Evolutionary conservation across 2,329 filamentous ascomycete species (phyloP).

Genomic region (Aspergillus intermedius): DNA sequence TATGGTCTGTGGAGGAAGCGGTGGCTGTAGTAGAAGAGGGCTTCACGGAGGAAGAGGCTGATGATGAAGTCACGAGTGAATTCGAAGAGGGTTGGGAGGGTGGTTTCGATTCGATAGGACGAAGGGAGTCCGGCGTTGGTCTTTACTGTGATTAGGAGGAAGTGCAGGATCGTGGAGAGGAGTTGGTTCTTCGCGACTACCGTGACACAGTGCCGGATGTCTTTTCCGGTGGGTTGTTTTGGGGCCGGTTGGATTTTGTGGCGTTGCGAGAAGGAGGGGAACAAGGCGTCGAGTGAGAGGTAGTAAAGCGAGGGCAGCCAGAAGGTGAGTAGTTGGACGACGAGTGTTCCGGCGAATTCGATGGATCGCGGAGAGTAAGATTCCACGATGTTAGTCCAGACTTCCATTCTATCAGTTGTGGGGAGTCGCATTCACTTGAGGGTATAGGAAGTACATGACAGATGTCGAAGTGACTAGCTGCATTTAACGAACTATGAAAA

Average conservation of each 20-base stretch:
- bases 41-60: slow-evolving; percentile 42
- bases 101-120: slow-evolving; percentile 35
- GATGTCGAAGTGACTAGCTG: too few species aligned
- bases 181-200: slow-evolving; percentile 46
- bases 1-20: slow-evolving; percentile 46
- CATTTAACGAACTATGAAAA: too few species aligned
- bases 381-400: slow-evolving; percentile 6
- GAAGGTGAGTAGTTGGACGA: slow-evolving; percentile 19
- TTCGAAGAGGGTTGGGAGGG: slow-evolving; percentile 32
- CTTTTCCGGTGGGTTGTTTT: slow-evolving; percentile 42
- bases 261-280: slow-evolving; percentile 44
- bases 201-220: slow-evolving; percentile 40
- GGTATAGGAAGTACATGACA: too few species aligned
- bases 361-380: slow-evolving; percentile 17
- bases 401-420: too few species aligned
- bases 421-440: too few species aligned
- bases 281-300: slow-evolving; percentile 37
- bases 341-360: slow-evolving; percentile 21
- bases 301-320: slow-evolving; percentile 31
- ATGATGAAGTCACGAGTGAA: slow-evolving; percentile 38
- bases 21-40: slow-evolving; percentile 52
- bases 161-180: slow-evolving; percentile 33
- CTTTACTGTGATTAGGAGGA: slow-evolving; percentile 13
- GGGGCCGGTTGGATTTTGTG: slow-evolving; percentile 52
- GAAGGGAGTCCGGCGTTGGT: slow-evolving; percentile 11